phyloP scores from a whole-genome alignment of 805 yeast species.

The Ogataea nitratoaversa region DNA sequence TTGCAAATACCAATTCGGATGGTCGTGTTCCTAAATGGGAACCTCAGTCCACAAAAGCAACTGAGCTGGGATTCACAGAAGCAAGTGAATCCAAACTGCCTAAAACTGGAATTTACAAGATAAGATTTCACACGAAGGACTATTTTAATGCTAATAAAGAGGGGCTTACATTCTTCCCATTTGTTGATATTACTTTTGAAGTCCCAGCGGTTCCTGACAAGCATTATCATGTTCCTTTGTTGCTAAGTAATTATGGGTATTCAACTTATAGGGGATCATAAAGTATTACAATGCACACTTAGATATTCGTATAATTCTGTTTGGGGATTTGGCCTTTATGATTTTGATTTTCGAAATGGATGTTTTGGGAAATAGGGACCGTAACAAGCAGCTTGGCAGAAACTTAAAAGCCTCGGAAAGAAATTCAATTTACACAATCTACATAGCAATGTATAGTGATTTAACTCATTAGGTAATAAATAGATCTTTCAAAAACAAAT shows the following conservation, averaged over 20 bases:
- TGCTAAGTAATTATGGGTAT: constrained; percentile 81
- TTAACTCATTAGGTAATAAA: too few relatives aligned
- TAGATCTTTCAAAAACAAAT: too few relatives aligned
- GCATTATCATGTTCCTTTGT: constrained; percentile 87
- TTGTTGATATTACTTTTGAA: constrained; percentile 73
- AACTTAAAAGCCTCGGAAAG: too few relatives aligned
- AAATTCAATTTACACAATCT: too few relatives aligned
- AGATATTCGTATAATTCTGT: too few relatives aligned
- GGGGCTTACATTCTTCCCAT: constrained; percentile 70
- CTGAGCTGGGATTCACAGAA: constrained; percentile 10
- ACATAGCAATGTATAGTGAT: too few relatives aligned
- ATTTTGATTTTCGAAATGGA: too few relatives aligned
- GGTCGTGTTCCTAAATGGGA: constrained; percentile 76
- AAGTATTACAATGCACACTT: too few relatives aligned
- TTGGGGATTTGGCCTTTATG: too few relatives aligned
- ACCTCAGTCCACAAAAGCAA: constrained; percentile 32
- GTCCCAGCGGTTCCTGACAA: constrained; percentile 63
- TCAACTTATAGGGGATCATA: constrained; percentile 79
- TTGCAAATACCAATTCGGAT: constrained; percentile 68
- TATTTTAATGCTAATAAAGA: constrained; percentile 43
- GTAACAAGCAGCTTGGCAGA: too few relatives aligned
- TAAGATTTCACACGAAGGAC: constrained; percentile 70
- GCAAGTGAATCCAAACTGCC: constrained; percentile 3
- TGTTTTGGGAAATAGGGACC: too few relatives aligned
- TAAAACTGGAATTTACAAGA: constrained; percentile 64